Base-by-base conservation (phyloP, 148 eudicot genomes). In the Rheum nobile region DNA sequence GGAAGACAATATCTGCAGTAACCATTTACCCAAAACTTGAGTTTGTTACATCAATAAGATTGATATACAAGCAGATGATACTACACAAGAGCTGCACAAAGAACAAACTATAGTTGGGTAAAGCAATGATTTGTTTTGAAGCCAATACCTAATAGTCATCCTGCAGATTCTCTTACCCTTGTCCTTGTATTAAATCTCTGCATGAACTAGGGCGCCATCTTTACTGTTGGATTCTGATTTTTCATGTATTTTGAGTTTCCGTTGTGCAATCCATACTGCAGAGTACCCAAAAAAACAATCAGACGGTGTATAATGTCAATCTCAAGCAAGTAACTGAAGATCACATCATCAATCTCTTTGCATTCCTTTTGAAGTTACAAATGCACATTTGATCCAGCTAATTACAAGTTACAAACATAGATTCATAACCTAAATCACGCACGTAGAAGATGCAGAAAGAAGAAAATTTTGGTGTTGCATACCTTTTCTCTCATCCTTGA, bases 401-500 rank as follows among this genome's bases (percentile, higher is more conserved):
- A n/a, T n/a, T n/a, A n/a, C n/a, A n/a, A n/a, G n/a, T n/a, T n/a
- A n/a, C n/a, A n/a, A n/a, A n/a, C n/a, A n/a, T n/a, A n/a, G n/a
- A n/a, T n/a, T n/a, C n/a, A n/a, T n/a, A n/a, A n/a, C n/a, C n/a
- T n/a, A n/a, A n/a, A n/a, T n/a, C n/a, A n/a, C n/a, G n/a, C 0
- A 26, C 12, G 46, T 12, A 42, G 29, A 55, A 26, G 65, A 26
- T 55, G 32, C 34, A 55, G 32, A 55, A 55, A 12, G 0, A 28
- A 13, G 16, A 4, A 14, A 59, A 59, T 28, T 12, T 12, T 4
- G 12, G 3, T 0, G 69, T 65, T 32, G 42, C 13, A 16, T 83
- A 90, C 97, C 97, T 91, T 91, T 73, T 91, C 84, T 77, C 94
- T 83, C 75, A 91, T 88, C 77, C 88, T 80, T 67, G 86, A 75